Evolutionary conservation across 352 stramenopile genomes (phyloP), one percentile per base, ranked within the genome.

Genomic region (Pythium pyrilobum): DNA sequence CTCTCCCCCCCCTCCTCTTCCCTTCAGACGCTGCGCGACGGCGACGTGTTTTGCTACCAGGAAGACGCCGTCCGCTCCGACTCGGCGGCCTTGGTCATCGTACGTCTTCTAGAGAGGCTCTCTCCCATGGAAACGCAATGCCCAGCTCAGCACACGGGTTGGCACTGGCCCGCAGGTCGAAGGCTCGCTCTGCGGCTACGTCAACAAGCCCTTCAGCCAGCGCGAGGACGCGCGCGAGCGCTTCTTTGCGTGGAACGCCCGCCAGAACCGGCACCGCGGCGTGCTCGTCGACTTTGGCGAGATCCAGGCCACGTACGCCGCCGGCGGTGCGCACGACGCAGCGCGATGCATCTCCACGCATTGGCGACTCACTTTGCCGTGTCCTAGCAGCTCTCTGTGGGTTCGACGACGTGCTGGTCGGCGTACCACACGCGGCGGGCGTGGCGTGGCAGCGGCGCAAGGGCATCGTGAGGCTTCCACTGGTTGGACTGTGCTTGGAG

Each of bases 201-300:
- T 78, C 25, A 89, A 80, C 62, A 82, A 85, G 42, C 32, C 53
- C 2, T 89, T 87, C 56, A 67, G 56, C 9, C 69, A 86, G 39
- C 72, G 78, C 2, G 34, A 44, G 15, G 72, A 70, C 40, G 24
- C 13, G 16, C 27, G 44, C 5, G 70, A 85, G 25, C 62, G 48
- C 23, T 88, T 84, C 48, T 55, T 67, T 3, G 54, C 31, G 21
- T 86, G 74, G 74, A 86, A 88, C 20, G 64, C 59, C 2, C 62
- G 62, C 8, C 76, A 81, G 32, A 61, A 62, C n/a, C 71, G 68
- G 33, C 49, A 47, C 18, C 64, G 64, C 24, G 74, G 72, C 7
- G 59, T 88, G 15, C 54, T 76, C 18, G 61, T 88, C n/a, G 71
- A 88, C 45, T 88, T 88, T 58, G 74, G 77, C 18, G 77, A 85